Evolutionary conservation across 768 basidiomycete genomes (phyloP), one percentile per base, ranked within the genome.

Genomic region (Podaxis sp.): DNA sequence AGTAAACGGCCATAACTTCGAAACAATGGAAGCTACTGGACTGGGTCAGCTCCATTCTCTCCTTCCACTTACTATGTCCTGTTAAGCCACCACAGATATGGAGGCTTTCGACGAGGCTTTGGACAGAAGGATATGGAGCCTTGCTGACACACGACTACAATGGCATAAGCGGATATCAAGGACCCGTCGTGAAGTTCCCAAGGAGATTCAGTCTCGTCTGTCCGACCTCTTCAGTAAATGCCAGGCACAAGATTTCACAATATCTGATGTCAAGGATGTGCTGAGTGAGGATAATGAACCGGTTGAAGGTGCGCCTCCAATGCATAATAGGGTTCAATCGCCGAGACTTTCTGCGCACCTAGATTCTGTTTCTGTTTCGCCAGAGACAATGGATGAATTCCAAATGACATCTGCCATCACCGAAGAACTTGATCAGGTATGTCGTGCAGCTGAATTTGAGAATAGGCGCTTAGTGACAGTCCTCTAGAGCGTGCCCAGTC

Each of bases 71-170:
- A 14, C 25, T 3, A 32, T 3, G 7, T 32, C 32, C 54, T 25
- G 37, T 25, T 54, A 7, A 50, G 44, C 50, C 51, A 10, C 53
- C n/a, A 23, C 63, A 88, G 86, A 86, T 47, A 83, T 85, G 65
- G 91, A 94, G 67, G 81, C 85, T 2, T 96, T 94, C 70, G 92
- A 96, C 67, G 93, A 96, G 72, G 85, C 84, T 1, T 82, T 96
- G 35, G 93, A 95, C 69, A 76, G 90, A 53, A 83, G 83, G 48
- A 88, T 95, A 48, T 93, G 89, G 88, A 87, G 88, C 0, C 72
- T 94, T 18, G 86, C 89, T 44, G 84, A 88, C 64, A 89, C 89
- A 52, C 78, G 87, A 32, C 73, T 93, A 55, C 81, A 87, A 64
- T 91, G 85, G 85, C 86, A 93, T 68, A 85, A 83, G 62, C 81